A percentile compares a stretch with the other conserved stretches of the same genome.
Conservation (phyloP, 192 early-diverging fungal genomes). For the Entophlyctis luteolus region DNA sequence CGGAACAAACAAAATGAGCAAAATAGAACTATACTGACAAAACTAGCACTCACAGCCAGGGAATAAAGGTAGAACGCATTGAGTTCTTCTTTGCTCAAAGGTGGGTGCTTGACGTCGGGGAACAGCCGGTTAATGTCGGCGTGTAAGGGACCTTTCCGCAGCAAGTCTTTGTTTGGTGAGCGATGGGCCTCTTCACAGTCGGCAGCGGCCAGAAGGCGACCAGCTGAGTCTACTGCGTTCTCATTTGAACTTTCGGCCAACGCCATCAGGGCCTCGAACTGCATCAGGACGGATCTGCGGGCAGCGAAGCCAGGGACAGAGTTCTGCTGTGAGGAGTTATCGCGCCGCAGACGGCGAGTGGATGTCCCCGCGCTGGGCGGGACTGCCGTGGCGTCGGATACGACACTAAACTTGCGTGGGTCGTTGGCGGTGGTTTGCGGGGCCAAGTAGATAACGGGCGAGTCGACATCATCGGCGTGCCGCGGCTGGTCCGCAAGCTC, state of each 20-base stretch:
- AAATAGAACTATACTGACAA: background rate
- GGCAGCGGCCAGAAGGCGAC: background rate
- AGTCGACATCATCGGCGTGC: no score
- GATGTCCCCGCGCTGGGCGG: background rate
- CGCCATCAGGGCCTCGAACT: background rate
- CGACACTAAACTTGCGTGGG: background rate
- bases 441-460: background rate
- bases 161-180: background rate
- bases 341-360: background rate
- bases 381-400: background rate
- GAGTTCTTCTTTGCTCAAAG: slow-evolving; percentile 4
- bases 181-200: no score
- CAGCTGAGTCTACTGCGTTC: background rate
- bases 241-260: background rate
- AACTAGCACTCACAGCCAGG: background rate
- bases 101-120: background rate
- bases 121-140: background rate
- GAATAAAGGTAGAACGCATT: slow-evolving; percentile 19
- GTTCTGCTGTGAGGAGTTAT: background rate
- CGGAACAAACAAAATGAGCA: background rate
- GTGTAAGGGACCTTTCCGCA: background rate
- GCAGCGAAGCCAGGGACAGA: background rate
- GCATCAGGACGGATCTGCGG: background rate
- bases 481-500: no score
- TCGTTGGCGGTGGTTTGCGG: background rate